A percentile compares a stretch with the other conserved stretches of the same genome.
Conservation (phyloP, 768 basidiomycete genomes). For the Strobilomyces dryophilus region DNA sequence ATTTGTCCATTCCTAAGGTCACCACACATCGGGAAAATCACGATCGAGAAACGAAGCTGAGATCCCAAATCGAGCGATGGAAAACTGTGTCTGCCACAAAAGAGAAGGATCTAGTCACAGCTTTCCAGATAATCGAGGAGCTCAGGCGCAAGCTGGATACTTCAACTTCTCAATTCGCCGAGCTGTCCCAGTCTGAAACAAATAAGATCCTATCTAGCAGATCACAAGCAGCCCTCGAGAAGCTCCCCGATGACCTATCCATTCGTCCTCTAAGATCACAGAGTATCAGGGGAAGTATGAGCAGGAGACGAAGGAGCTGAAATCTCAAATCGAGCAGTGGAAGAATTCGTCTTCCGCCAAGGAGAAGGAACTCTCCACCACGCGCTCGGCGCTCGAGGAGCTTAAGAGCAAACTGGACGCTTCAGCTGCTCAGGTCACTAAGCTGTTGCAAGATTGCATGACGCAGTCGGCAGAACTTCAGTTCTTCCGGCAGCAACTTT, state of each 20-base stretch:
- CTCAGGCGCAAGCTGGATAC: not conserved
- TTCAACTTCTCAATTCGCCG: not conserved
- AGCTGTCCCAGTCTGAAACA: no score
- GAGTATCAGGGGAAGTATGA: not conserved
- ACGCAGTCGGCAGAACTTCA: not conserved
- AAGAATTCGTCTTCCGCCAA: not conserved
- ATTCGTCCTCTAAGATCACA: not conserved
- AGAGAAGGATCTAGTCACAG: not conserved
- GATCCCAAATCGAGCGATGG: not conserved
- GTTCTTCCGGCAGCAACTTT: not conserved
- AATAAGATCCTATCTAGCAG: no score
- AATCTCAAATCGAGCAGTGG: not conserved
- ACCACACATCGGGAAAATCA: not conserved
- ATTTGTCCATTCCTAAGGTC: not conserved
- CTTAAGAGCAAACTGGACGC: not conserved
- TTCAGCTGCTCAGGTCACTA: not conserved
- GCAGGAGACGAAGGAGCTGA: not conserved
- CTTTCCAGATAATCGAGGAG: not conserved
- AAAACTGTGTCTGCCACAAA: not conserved
- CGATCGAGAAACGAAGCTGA: not conserved
- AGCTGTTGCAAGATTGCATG: not conserved
- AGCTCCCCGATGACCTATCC: not conserved
- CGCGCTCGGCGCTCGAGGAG: not conserved
- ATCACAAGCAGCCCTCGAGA: no score
- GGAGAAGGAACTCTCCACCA: not conserved